phyloP scores from a whole-genome alignment of 2,329 filamentous ascomycete species.

The Esteya vermicola region DNA sequence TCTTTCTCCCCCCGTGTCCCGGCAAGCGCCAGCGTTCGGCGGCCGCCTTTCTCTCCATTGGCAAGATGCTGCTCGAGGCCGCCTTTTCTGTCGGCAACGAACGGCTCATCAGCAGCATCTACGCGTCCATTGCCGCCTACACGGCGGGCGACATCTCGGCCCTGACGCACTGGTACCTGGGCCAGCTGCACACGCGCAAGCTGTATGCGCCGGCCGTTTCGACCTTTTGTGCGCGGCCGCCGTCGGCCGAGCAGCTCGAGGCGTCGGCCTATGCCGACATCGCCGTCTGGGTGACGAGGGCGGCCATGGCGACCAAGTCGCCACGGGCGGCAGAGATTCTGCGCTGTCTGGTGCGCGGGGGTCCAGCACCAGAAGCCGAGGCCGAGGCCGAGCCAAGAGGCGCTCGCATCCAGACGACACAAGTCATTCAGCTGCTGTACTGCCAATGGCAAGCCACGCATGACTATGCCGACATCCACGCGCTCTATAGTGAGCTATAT shows the following conservation, averaged over 20 bases:
- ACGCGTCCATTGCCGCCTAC: conserved; percentile 17
- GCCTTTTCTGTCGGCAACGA: conserved; percentile 13
- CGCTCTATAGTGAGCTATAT: conserved; percentile 13
- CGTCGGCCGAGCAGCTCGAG: conserved; percentile 8
- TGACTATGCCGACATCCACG: conserved; percentile 13
- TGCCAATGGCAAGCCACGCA: conserved; percentile 19
- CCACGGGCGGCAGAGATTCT: conserved; percentile 16
- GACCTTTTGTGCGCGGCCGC: conserved; percentile 18
- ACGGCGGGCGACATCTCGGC: conserved; percentile 10
- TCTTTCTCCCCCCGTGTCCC: conserved; percentile 5
- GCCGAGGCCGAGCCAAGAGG: no score
- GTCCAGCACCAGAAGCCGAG: no score
- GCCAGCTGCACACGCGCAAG: conserved; percentile 13
- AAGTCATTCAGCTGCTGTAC: conserved; percentile 22
- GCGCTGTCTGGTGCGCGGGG: no score
- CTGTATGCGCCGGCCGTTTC: conserved; percentile 17
- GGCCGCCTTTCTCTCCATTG: conserved; percentile 10
- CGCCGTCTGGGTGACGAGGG: conserved; percentile 17
- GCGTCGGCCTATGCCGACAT: conserved; percentile 13
- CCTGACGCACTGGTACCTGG: conserved; percentile 18
- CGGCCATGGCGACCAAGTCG: conserved; percentile 17
- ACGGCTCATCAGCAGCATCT: conserved; percentile 15
- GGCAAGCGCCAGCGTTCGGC: background rate
- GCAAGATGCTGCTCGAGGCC: conserved; percentile 15
- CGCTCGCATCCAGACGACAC: conserved; percentile 18